Evolutionary conservation across 805 yeast genomes (phyloP).

Genomic region (Starmerella tilneyi): DNA sequence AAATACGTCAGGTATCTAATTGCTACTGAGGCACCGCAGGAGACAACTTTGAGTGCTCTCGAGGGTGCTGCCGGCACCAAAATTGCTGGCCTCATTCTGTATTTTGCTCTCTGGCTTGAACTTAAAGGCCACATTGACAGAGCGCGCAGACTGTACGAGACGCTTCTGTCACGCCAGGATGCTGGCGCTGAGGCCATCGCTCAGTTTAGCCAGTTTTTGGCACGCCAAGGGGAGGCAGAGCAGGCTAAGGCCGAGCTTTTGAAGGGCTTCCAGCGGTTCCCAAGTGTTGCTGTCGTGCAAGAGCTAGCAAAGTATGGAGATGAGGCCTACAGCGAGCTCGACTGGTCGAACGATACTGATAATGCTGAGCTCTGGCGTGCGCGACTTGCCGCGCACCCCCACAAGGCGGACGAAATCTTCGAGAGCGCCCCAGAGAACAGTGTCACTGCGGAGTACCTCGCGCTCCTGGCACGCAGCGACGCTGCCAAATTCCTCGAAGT

Average conservation of each 20-base stretch:
- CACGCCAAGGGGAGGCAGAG: background rate
- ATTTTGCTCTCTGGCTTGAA: slow-evolving; percentile 30
- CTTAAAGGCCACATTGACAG: slow-evolving; percentile 20
- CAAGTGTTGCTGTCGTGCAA: slow-evolving; percentile 2
- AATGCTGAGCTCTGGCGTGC: slow-evolving; percentile 12
- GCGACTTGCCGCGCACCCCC: slow-evolving; percentile 12
- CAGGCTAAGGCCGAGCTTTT: background rate
- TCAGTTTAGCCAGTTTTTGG: slow-evolving; percentile 10
- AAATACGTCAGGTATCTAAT: slow-evolving; percentile 50
- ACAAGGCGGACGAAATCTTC: slow-evolving; percentile 16
- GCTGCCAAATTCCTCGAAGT: slow-evolving; percentile 15
- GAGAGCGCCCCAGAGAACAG: slow-evolving; percentile 14
- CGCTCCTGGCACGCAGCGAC: slow-evolving; percentile 14
- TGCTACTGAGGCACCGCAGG: slow-evolving; percentile 19
- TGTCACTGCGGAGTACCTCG: slow-evolving; percentile 14
- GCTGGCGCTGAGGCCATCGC: slow-evolving; percentile 1
- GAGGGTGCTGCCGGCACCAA: slow-evolving; percentile 25
- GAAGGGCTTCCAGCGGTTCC: background rate
- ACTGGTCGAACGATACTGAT: slow-evolving; percentile 6
- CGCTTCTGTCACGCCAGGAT: background rate
- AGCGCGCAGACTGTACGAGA: slow-evolving; percentile 25
- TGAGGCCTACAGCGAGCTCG: background rate
- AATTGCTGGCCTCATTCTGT: slow-evolving; percentile 14
- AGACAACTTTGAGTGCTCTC: slow-evolving; percentile 22
- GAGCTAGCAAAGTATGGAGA: slow-evolving; percentile 12